phyloP scores from a whole-genome alignment of 306 rosid species.

The Begonia masoniana region DNA sequence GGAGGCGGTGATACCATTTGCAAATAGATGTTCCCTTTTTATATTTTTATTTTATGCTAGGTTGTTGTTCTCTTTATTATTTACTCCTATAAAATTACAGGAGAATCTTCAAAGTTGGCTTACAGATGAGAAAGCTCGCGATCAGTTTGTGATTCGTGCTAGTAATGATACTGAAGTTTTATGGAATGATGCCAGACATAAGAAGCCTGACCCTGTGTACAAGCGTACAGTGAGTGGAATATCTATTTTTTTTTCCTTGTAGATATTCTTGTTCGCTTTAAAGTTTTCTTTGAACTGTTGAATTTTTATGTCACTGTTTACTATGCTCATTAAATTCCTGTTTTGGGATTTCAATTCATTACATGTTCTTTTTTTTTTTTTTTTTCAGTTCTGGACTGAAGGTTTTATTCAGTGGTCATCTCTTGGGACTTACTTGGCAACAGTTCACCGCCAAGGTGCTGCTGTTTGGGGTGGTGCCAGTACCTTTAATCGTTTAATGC shows the following conservation, averaged over 20 bases:
- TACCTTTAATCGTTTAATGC: slow-evolving; percentile 63
- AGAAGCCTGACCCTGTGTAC: slow-evolving; percentile 75
- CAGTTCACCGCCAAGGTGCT: slow-evolving; percentile 83
- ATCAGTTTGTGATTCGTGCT: slow-evolving; percentile 87
- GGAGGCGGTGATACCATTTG: slow-evolving; percentile 14
- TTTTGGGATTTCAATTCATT: no score
- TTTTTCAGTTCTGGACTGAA: slow-evolving; percentile 75
- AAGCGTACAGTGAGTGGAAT: slow-evolving; percentile 55
- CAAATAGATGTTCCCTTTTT: no score
- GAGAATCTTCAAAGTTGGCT: slow-evolving; percentile 92
- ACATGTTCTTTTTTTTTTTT: background rate
- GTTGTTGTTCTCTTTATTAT: background rate
- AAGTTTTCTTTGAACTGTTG: no score
- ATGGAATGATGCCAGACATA: slow-evolving; percentile 82
- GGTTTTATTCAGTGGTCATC: slow-evolving; percentile 94
- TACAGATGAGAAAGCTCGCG: slow-evolving; percentile 83
- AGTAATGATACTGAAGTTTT: slow-evolving; percentile 78
- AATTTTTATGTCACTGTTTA: no score
- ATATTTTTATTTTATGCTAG: background rate
- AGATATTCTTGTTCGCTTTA: no score
- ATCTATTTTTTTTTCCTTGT: no score
- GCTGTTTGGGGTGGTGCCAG: slow-evolving; percentile 93
- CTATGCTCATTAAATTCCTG: no score
- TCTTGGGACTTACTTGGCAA: slow-evolving; percentile 81
- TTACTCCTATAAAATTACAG: slow-evolving; percentile 21